These are phyloP conservation scores for Parsonsia alboflavescens DNA, from an alignment of 257 asterid species.

Conservation along the genomic window DNA sequence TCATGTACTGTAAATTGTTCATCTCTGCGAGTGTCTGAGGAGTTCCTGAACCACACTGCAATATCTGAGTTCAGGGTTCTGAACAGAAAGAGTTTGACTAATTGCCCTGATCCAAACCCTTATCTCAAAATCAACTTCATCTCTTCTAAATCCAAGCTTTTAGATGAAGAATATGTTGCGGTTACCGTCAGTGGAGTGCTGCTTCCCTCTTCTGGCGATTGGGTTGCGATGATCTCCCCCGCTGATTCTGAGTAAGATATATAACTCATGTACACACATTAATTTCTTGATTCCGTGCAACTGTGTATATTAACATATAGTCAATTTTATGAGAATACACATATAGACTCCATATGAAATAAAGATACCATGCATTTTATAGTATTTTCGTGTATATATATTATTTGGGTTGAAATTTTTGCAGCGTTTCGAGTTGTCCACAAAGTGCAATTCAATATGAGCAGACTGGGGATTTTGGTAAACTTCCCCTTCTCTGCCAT, in stretches of 20 bases:
- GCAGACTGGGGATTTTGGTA: constrained; percentile 69
- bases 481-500: constrained; percentile 84
- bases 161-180: constrained; percentile 41
- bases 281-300: too few species aligned
- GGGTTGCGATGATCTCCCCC: constrained; percentile 90
- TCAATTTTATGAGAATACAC: too few species aligned
- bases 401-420: background rate
- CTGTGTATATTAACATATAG: too few species aligned
- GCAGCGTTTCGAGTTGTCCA: constrained; percentile 48
- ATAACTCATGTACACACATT: too few species aligned
- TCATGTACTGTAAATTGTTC: background rate
- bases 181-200: constrained; percentile 56
- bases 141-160: constrained; percentile 30
- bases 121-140: constrained; percentile 33
- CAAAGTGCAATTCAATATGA: constrained; percentile 30
- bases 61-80: constrained; percentile 60
- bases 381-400: too few species aligned
- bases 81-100: constrained; percentile 34
- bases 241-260: constrained; percentile 52
- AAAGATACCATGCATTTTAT: too few species aligned
- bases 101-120: constrained; percentile 51
- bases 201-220: constrained; percentile 38
- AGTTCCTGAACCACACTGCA: constrained; percentile 49
- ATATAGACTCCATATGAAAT: too few species aligned
- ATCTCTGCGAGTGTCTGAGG: constrained; percentile 9